Conservation (phyloP, 176 grass and related monocot genomes). For the Carex myosuroides region DNA sequence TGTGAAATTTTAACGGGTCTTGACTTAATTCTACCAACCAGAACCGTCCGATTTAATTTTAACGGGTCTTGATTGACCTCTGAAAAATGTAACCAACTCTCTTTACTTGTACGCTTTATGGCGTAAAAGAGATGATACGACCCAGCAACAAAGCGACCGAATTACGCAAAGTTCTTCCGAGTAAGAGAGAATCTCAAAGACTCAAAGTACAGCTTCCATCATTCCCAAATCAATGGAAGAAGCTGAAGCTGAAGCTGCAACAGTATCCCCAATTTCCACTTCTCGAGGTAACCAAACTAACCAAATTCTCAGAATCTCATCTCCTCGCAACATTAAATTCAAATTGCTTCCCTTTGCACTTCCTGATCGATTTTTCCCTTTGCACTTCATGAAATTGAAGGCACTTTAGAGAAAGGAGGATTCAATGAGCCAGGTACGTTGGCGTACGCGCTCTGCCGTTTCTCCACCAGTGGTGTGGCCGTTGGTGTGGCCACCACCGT, state of each 20-base stretch:
- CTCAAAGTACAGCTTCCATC: neutral
- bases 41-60: too few relatives aligned
- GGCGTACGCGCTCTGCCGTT: conserved; percentile 45
- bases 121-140: too few relatives aligned
- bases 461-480: conserved; percentile 65
- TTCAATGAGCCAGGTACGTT: conserved; percentile 5
- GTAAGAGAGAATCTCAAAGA: too few relatives aligned
- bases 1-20: too few relatives aligned
- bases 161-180: too few relatives aligned
- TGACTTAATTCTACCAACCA: too few relatives aligned
- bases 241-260: neutral
- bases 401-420: conserved; percentile 3
- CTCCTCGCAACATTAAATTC: neutral
- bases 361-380: too few relatives aligned
- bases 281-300: neutral
- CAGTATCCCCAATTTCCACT: neutral
- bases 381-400: too few relatives aligned
- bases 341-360: neutral
- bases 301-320: neutral
- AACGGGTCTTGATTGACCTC: too few relatives aligned
- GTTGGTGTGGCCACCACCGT: conserved; percentile 63
- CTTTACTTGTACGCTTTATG: too few relatives aligned
- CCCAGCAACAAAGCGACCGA: too few relatives aligned
- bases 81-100: too few relatives aligned
- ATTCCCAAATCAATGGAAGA: neutral